These are phyloP conservation scores for Oldenlandia corymbosa DNA, from an alignment of 257 asterid genomes.

Conservation along the genomic window DNA sequence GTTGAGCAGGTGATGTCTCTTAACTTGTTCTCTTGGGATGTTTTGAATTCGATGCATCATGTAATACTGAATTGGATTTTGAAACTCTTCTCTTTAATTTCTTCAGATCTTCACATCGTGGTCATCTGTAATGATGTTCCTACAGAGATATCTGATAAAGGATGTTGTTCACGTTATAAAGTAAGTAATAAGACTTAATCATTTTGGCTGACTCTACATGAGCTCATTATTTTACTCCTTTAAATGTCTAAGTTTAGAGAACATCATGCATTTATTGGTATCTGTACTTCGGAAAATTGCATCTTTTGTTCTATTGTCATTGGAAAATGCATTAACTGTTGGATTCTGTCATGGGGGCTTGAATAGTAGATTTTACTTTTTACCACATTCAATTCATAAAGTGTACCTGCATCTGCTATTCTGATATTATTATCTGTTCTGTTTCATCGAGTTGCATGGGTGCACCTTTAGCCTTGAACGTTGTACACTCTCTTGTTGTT, in stretches of 20 bases:
- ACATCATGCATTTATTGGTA: too few relatives aligned
- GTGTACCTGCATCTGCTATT: background rate
- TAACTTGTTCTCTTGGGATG: conserved; percentile 4
- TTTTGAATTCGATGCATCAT: conserved; percentile 11
- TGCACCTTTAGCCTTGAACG: too few relatives aligned
- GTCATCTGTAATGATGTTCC: conserved; percentile 74
- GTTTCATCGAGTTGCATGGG: background rate
- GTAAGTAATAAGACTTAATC: conserved; percentile 37
- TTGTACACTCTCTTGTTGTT: background rate
- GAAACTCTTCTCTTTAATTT: conserved; percentile 14
- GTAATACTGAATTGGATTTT: conserved; percentile 16
- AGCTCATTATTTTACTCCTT: background rate
- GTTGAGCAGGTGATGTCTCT: conserved; percentile 63
- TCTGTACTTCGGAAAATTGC: background rate
- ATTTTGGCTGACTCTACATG: background rate
- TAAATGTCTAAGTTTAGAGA: too few relatives aligned
- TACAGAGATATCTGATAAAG: conserved; percentile 63
- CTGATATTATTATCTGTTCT: background rate
- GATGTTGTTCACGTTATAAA: conserved; percentile 53
- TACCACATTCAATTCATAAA: conserved; percentile 1
- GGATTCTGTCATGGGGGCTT: background rate
- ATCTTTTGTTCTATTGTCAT: background rate
- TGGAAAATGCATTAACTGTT: background rate
- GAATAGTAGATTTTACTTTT: background rate
- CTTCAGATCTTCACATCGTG: conserved; percentile 85